Conservation (phyloP, 2,329 filamentous ascomycete genomes). For the Xylaria hypoxylon region DNA sequence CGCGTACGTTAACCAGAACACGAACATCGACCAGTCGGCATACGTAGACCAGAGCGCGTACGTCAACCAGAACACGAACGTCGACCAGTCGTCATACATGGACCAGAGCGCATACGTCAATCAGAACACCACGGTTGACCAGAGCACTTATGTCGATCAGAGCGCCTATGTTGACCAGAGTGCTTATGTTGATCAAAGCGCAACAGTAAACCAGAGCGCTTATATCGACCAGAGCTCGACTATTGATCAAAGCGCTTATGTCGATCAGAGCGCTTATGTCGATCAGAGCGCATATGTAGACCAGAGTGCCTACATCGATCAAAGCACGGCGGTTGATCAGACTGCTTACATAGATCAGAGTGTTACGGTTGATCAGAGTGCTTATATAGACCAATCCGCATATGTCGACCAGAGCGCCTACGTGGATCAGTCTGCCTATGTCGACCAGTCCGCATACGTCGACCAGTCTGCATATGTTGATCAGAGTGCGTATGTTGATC, state of each 20-base stretch:
- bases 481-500: slow-evolving; percentile 28
- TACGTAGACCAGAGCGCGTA: slow-evolving; percentile 24
- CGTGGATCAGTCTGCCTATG: slow-evolving; percentile 20
- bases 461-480: slow-evolving; percentile 28
- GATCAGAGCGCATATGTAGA: slow-evolving; percentile 20
- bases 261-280: slow-evolving; percentile 5
- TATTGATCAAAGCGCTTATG: slow-evolving; percentile 18
- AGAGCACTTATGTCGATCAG: slow-evolving; percentile 22
- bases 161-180: slow-evolving; percentile 25
- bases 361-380: background rate
- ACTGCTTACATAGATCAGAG: slow-evolving; percentile 7
- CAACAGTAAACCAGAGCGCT: slow-evolving; percentile 22
- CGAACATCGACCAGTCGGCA: background rate
- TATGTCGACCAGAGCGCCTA: slow-evolving; percentile 22
- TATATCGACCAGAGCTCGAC: slow-evolving; percentile 21
- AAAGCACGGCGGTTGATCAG: slow-evolving; percentile 10
- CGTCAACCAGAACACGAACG: slow-evolving; percentile 9
- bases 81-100: slow-evolving; percentile 17
- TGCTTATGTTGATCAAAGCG: slow-evolving; percentile 21
- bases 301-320: slow-evolving; percentile 14
- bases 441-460: slow-evolving; percentile 8
- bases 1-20: background rate
- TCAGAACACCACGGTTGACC: slow-evolving; percentile 14
- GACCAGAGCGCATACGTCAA: slow-evolving; percentile 20
- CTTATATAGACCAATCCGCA: slow-evolving; percentile 10